Evolutionary conservation across 306 rosid species (phyloP), one percentile per base, ranked within the genome.

Genomic region (Abrus precatorius): DNA sequence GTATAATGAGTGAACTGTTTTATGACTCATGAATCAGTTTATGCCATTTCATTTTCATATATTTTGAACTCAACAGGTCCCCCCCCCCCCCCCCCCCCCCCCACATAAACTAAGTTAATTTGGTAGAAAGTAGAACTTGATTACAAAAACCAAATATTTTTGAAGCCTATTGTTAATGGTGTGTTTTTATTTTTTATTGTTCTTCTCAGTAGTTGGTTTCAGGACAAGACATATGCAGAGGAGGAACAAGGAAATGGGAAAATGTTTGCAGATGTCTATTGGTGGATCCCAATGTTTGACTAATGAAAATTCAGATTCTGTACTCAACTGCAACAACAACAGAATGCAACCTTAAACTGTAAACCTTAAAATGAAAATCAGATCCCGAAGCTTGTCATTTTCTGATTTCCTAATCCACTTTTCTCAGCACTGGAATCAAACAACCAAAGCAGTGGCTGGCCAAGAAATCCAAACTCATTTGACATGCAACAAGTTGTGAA

Each of bases 1-100:
- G 69, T 30, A 52, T 76, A 20, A 86, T 79, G 76, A 80, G 43
- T 82, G 59, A 72, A 76, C 82, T 11, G 61, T 62, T 79, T 78
- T 3, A 50, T 79, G 32, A 20, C 36, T 62, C 6, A 53, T 69
- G 47, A 61, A 20, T 80, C 38, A 34, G 8, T 69, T 77, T 60
- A 28, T 72, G 56, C 12, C 38, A 64, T 64, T 75, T 80, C 85
- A 47, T 77, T 76, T 85, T 81, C 81, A 67, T 20, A 10, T n/a
- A 43, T 62, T 80, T 80, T 62, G 74, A 75, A 69, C 71, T 54
- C 71, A 34, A 9, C 12, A 52, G 68, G 74, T 29, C 67, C 75
- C 61, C 69, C 27, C 8, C 44, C 53, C 13, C 75, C 61, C 69
- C 27, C 8, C 44, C 53, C 13, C n/a, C n/a, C n/a, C 72, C 63